phyloP scores from a whole-genome alignment of 495 filamentous ascomycete genomes.

The Podospora pseudocomata region DNA sequence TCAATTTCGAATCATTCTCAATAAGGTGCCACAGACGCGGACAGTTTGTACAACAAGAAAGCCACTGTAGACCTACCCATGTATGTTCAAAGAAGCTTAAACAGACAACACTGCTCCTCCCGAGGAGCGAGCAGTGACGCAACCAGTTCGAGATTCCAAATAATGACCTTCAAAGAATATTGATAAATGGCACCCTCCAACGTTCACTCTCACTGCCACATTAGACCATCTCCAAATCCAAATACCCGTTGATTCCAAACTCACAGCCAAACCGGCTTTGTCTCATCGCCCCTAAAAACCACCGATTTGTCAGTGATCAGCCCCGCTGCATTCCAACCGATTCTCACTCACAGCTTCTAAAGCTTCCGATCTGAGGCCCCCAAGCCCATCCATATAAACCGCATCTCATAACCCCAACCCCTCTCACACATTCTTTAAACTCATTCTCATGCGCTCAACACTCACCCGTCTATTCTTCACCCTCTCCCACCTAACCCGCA shows the following conservation, averaged over 20 bases:
- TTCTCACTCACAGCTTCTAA: background rate
- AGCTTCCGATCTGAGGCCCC: background rate
- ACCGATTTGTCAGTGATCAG: slow-evolving; percentile 18
- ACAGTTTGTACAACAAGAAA: background rate
- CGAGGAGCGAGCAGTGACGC: slow-evolving; percentile 12
- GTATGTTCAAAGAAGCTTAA: background rate
- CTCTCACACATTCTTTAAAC: background rate
- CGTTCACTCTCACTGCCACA: background rate
- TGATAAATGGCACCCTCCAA: background rate
- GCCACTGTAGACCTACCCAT: background rate
- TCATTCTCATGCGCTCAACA: slow-evolving; percentile 52
- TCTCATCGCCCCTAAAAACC: background rate
- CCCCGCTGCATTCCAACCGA: slow-evolving; percentile 6
- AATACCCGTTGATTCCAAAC: slow-evolving; percentile 13
- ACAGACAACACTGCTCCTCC: background rate
- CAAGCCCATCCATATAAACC: background rate
- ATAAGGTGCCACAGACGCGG: background rate
- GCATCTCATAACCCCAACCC: slow-evolving; percentile 1
- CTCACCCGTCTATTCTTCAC: slow-evolving; percentile 50
- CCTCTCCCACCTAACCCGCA: slow-evolving; percentile 36
- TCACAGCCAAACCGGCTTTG: background rate
- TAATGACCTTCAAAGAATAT: background rate
- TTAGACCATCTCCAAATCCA: background rate
- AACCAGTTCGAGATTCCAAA: slow-evolving; percentile 12
- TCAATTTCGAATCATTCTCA: too few relatives aligned